Percentiles rank a stretch among this genome's conserved stretches.
Evolutionary conservation across 805 yeast genomes (phyloP).

Genomic region (Zygosaccharomyces kombuchaensis): DNA sequence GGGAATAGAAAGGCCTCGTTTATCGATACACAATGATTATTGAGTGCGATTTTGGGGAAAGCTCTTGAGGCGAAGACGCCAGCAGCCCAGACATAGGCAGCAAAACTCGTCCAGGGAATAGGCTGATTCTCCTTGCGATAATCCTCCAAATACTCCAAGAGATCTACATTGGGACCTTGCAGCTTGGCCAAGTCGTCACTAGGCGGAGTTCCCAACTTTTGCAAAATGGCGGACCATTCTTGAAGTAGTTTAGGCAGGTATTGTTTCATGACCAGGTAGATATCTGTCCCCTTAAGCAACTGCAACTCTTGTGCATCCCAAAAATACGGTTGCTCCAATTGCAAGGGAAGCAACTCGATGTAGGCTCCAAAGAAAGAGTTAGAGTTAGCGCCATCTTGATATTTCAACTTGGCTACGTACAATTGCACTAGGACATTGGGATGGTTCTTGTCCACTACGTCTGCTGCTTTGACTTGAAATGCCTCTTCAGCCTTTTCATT

Average conservation of each 20-base stretch:
- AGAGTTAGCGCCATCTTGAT: conserved; percentile 27
- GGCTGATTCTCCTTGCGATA: conserved; percentile 11
- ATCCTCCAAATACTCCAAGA: conserved; percentile 27
- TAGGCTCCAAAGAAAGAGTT: conserved; percentile 40
- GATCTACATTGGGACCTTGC: conserved; percentile 17
- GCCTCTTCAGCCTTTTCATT: conserved; percentile 33
- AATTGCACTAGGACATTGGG: conserved; percentile 37
- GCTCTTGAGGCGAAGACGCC: conserved; percentile 71
- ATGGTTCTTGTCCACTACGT: conserved; percentile 10
- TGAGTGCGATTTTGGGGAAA: conserved; percentile 68
- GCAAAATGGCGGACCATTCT: conserved; percentile 48
- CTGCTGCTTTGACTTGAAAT: not conserved
- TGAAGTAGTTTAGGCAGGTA: conserved; percentile 44
- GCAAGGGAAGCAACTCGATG: conserved; percentile 45
- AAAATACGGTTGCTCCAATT: conserved; percentile 58
- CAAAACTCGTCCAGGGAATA: conserved; percentile 55
- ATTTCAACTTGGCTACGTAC: conserved; percentile 41
- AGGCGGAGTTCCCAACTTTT: conserved; percentile 8
- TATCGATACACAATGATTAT: conserved; percentile 30
- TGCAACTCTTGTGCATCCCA: conserved; percentile 54
- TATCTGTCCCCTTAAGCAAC: conserved; percentile 63
- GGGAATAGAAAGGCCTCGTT: conserved; percentile 70
- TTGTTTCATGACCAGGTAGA: conserved; percentile 50
- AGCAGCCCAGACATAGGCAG: conserved; percentile 72
- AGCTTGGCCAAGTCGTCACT: conserved; percentile 19